phyloP scores from a whole-genome alignment of 192 early-diverging fungal genomes.

The Backusella westeae region DNA sequence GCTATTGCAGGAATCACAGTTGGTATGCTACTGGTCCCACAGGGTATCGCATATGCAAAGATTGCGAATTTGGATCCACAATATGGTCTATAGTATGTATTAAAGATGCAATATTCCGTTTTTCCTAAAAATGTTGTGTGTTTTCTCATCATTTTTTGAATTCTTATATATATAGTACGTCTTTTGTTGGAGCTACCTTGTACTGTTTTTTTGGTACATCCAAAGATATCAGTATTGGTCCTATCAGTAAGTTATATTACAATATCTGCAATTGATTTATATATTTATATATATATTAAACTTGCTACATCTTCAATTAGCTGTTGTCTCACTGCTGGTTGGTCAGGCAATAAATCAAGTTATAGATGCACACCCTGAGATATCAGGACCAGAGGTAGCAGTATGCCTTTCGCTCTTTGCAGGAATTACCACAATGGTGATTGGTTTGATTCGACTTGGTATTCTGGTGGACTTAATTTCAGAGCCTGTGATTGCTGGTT shows the following conservation, averaged over 20 bases:
- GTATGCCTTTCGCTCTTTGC: conserved; percentile 46
- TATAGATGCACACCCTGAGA: conserved; percentile 7
- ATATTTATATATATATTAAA: neutral
- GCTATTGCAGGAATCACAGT: conserved; percentile 73
- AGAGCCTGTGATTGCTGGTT: conserved; percentile 79
- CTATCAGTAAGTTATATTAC: conserved; percentile 8
- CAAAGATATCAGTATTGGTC: conserved; percentile 71
- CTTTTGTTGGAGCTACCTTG: conserved; percentile 61
- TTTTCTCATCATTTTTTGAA: neutral
- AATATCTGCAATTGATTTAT: neutral
- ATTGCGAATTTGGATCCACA: conserved; percentile 68
- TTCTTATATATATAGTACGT: conserved; percentile 38
- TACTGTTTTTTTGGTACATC: conserved; percentile 75
- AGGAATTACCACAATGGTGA: conserved; percentile 62
- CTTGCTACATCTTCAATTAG: neutral
- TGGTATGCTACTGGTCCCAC: conserved; percentile 71
- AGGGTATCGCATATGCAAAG: conserved; percentile 75
- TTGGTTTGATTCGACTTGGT: conserved; percentile 82
- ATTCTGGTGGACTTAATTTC: conserved; percentile 88
- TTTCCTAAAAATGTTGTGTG: neutral
- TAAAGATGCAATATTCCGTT: neutral
- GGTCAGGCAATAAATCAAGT: conserved; percentile 56
- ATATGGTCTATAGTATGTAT: conserved; percentile 68
- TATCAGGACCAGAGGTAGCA: conserved; percentile 58
- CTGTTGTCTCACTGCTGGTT: conserved; percentile 78